Percentiles rank a stretch among this genome's conserved stretches.
phyloP scores from a whole-genome alignment of 768 basidiomycete genomes.

The Strobilomyces confusus region DNA sequence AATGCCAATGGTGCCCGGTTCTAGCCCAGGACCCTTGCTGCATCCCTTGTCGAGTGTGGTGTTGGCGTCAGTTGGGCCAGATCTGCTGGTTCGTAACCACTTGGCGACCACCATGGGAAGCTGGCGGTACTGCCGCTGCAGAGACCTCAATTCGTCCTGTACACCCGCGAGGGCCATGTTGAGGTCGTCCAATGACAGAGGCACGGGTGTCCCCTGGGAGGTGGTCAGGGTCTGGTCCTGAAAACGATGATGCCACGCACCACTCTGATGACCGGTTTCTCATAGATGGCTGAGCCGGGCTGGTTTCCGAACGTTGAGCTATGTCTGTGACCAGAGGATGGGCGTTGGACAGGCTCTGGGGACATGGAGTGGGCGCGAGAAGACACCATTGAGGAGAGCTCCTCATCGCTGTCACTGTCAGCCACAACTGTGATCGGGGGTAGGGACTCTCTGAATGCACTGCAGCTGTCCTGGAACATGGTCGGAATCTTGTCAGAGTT shows the following conservation, averaged over 20 bases:
- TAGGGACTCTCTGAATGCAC: no score
- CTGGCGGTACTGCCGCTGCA: slow-evolving; percentile 25
- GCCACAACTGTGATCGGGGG: background rate
- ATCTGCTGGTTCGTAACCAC: slow-evolving; percentile 6
- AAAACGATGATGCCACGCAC: slow-evolving; percentile 2
- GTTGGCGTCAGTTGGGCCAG: background rate
- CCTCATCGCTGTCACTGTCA: slow-evolving; percentile 19
- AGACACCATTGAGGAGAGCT: slow-evolving; percentile 2
- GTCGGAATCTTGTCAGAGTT: slow-evolving; percentile 30
- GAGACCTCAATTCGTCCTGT: slow-evolving; percentile 22
- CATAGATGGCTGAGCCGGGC: slow-evolving; percentile 10
- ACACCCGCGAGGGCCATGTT: slow-evolving; percentile 22
- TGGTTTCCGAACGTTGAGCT: slow-evolving; percentile 24
- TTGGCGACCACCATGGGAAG: slow-evolving; percentile 18
- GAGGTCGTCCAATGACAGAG: slow-evolving; percentile 24
- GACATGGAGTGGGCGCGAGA: slow-evolving; percentile 17
- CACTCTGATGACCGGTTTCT: slow-evolving; percentile 10
- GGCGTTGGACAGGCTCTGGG: slow-evolving; percentile 5
- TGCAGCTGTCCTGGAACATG: slow-evolving; percentile 28
- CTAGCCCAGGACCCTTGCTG: no score
- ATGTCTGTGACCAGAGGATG: slow-evolving; percentile 13
- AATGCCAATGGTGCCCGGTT: background rate
- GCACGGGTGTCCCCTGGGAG: slow-evolving; percentile 4
- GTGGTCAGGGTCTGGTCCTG: slow-evolving; percentile 1
- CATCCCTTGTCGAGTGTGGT: background rate